These are phyloP conservation scores for Graphilbum sp. DNA, from an alignment of 2,329 filamentous ascomycete genomes.

Conservation along the genomic window DNA sequence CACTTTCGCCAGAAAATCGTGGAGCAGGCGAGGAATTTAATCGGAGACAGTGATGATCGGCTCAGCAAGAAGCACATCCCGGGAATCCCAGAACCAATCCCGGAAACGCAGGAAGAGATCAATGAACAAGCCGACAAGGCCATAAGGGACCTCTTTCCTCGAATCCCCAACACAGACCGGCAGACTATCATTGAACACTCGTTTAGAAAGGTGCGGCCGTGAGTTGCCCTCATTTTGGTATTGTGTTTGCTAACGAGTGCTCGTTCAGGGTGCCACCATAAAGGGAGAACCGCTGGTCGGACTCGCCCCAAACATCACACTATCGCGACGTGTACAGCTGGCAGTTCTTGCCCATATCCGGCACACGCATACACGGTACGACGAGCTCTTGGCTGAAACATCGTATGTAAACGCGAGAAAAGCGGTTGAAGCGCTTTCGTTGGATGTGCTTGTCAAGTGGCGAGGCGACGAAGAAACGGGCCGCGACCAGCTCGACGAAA, in stretches of 20 bases:
- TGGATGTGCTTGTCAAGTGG: slow-evolving; percentile 55
- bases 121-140: slow-evolving; percentile 45
- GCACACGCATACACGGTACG: slow-evolving; percentile 50
- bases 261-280: slow-evolving; percentile 27
- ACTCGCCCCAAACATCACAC: slow-evolving; percentile 34
- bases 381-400: slow-evolving; percentile 40
- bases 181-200: slow-evolving; percentile 45
- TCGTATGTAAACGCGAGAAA: slow-evolving; percentile 43
- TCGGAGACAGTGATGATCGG: slow-evolving; percentile 14
- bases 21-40: slow-evolving; percentile 29
- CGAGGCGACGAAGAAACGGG: slow-evolving; percentile 54
- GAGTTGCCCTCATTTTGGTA: not conserved
- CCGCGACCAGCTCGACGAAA: slow-evolving; percentile 50
- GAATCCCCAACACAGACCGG: slow-evolving; percentile 48
- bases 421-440: slow-evolving; percentile 41
- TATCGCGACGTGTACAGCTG: slow-evolving; percentile 46
- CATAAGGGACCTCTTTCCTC: slow-evolving; percentile 46
- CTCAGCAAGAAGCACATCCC: slow-evolving; percentile 9
- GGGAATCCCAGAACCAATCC: slow-evolving; percentile 38
- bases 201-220: slow-evolving; percentile 38
- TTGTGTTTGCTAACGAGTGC: not conserved
- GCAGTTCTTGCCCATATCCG: slow-evolving; percentile 51
- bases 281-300: slow-evolving; percentile 41
- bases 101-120: slow-evolving; percentile 40
- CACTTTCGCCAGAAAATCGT: slow-evolving; percentile 44